Percentiles rank a stretch among this genome's conserved stretches.
Evolutionary conservation across 2,329 filamentous ascomycete genomes (phyloP).

Genomic region (Calonectria hongkongensis): DNA sequence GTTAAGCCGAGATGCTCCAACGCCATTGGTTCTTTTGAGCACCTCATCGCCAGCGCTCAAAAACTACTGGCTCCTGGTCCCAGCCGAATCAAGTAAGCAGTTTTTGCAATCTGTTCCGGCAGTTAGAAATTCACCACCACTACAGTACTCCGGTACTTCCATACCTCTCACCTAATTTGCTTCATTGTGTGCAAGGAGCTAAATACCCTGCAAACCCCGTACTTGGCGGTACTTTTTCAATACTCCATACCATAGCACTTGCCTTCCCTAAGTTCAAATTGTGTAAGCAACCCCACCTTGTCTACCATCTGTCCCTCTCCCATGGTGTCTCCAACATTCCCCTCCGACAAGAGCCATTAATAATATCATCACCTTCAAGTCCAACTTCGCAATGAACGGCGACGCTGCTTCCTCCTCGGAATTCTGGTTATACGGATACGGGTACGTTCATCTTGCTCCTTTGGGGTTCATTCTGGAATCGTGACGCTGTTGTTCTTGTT

Average conservation of each 20-base stretch:
- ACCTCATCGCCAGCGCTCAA: constrained; percentile 33
- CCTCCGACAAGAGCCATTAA: constrained; percentile 40
- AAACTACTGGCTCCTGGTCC: constrained; percentile 11
- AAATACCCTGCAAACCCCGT: background rate
- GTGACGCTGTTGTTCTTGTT: background rate
- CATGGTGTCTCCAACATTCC: constrained; percentile 24
- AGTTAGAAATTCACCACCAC: constrained; percentile 6
- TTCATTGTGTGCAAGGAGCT: background rate
- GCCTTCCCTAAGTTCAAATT: background rate
- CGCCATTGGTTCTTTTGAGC: constrained; percentile 34
- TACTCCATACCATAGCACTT: background rate
- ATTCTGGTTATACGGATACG: constrained; percentile 98
- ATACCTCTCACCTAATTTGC: background rate
- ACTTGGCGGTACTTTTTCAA: background rate
- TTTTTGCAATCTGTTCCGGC: constrained; percentile 9
- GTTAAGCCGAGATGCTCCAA: constrained; percentile 6
- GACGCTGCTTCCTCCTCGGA: constrained; percentile 69
- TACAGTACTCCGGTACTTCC: constrained; percentile 11
- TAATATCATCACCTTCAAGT: constrained; percentile 37
- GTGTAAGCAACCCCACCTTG: constrained; percentile 27
- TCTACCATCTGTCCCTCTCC: constrained; percentile 20
- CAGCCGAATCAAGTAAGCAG: constrained; percentile 20
- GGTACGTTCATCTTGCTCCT: constrained; percentile 71
- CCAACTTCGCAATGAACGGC: constrained; percentile 60
- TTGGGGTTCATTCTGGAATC: background rate